Base-by-base conservation (phyloP, 306 rosid genomes). In the Myrica gale region DNA sequence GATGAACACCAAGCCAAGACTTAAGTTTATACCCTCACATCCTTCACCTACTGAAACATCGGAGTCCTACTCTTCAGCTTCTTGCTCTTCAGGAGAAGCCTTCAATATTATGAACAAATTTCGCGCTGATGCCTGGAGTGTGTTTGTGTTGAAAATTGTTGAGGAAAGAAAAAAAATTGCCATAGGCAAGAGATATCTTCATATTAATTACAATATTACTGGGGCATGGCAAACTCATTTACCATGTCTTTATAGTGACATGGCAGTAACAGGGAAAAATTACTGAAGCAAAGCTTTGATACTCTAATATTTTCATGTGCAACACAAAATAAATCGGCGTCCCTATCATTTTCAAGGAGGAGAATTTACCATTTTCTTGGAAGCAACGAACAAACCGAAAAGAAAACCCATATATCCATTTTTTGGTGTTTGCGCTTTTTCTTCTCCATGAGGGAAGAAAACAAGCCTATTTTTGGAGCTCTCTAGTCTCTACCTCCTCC, bases 261-360 rank as follows among this genome's bases (percentile, higher is more conserved):
- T 32, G 37, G 37, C 37, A 32, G 37, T 32, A 32, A 32, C 37
- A 32, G 37, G 37, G 37, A 2, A 32, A 32, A 32, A 32, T 32
- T 32, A 32, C 37, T 32, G 37, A 32, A 32, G 3, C 0, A 32
- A 32, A 32, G 2, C 37, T 32, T 32, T 32, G 61, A 39, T 26
- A 74, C 78, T 57, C 63, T 76, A 67, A 74, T 76, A 67, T 84
- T 84, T 85, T 73, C 72, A 39, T 1, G 17, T 43, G 78, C 26
- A 74, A 44, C 84, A 90, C 89, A 86, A 80, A 69, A 32, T 37
- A 76, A 82, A 57, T 62, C 84, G 88, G 73, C 77, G 78, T 84
- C 76, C 83, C 74, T 47, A 69, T 86, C 65, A 57, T 83, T 72
- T 77, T 79, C 79, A 75, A 42, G 48, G 51, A 21, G 32, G 46